Evolutionary conservation across 768 basidiomycete species (phyloP), one percentile per base, ranked within the genome.

Genomic region (Pholiota microspora): DNA sequence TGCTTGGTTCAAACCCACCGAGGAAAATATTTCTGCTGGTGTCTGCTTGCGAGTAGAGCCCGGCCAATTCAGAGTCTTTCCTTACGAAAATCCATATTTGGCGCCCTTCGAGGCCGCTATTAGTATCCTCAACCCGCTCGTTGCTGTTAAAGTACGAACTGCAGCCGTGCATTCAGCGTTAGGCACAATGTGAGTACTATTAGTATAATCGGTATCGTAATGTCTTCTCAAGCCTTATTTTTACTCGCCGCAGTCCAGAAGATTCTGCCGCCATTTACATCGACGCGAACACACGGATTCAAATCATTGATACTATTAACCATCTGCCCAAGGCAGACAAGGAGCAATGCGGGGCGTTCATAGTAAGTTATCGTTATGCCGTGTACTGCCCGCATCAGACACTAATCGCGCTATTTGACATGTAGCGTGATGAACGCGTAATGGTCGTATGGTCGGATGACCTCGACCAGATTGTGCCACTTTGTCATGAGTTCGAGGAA

Each of bases 311-410:
- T 55, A 81, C 81, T 13, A 83, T 94, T 60, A 63, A 66, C 49
- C 77, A 81, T 53, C 73, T 95, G 36, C 82, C 86, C 5, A 78
- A 80, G 35, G 92, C 92, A 6, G 89, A 94, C 66, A 94, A 94
- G 73, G 92, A 94, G 65, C 92, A 94, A 63, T 92, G 88, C 47
- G 93, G 86, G 16, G 93, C 93, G 10, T 95, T 95, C 67, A 79
- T 93, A 50, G 89, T 88, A 67, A 64, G 81, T 77, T 44, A 31
- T 12, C 29, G 29, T 31, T 31, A 6, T 45, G 53, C 49, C 29
- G 32, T 18, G 40, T 21, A 8, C 12, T 49, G 53, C 31, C 28
- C 12, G 29, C 29, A 24, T 46, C 21, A 45, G 16, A 42, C 27
- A 13, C 24, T 10, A 48, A 38, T 32, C 27, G 23, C 38, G 13